A percentile compares a stretch with the other conserved stretches of the same genome.
phyloP scores from a whole-genome alignment of 2,329 filamentous ascomycete genomes.

The Tolypocladium inflatum region DNA sequence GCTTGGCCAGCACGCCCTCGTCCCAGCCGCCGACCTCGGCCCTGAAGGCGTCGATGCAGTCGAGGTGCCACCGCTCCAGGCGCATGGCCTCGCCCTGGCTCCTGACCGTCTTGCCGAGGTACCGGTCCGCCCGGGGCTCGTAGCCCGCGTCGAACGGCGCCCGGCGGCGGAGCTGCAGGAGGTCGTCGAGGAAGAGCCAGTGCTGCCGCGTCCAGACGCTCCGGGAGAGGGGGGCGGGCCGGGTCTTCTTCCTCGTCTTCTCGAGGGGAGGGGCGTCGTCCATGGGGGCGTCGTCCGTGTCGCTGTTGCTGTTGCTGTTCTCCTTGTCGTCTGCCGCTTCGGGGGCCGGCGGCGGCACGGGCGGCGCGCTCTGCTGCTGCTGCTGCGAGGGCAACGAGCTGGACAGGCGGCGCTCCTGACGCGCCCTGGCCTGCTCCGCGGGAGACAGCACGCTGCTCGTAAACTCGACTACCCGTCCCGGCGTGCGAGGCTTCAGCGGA shows the following conservation, averaged over 20 bases:
- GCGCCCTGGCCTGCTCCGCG: slow-evolving; percentile 26
- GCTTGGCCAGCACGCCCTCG: slow-evolving; percentile 36
- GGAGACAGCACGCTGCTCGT: slow-evolving; percentile 40
- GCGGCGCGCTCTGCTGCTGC: not conserved
- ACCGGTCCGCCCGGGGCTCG: slow-evolving; percentile 19
- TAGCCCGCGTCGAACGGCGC: slow-evolving; percentile 24
- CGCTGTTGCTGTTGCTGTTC: slow-evolving; percentile 12
- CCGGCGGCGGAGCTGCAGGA: slow-evolving; percentile 37
- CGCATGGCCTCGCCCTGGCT: slow-evolving; percentile 36
- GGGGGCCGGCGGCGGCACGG: slow-evolving; percentile 1
- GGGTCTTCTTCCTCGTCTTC: not conserved
- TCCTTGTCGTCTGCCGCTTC: slow-evolving; percentile 21
- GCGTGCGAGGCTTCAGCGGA: slow-evolving; percentile 46
- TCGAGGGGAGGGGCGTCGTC: slow-evolving; percentile 15
- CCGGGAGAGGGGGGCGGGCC: slow-evolving; percentile 23
- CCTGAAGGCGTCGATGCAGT: slow-evolving; percentile 46
- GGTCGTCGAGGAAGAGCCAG: slow-evolving; percentile 42
- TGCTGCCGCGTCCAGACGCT: slow-evolving; percentile 39
- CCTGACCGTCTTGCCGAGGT: slow-evolving; percentile 39
- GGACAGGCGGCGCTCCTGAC: slow-evolving; percentile 19
- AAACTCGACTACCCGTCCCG: slow-evolving; percentile 50
- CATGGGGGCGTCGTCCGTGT: slow-evolving; percentile 14
- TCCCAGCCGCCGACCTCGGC: slow-evolving; percentile 39
- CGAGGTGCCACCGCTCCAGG: slow-evolving; percentile 47
- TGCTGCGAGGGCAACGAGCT: slow-evolving; percentile 9